These are phyloP conservation scores for Polyplosphaeria fusca DNA, from an alignment of 495 filamentous ascomycete genomes.

Conservation along the genomic window DNA sequence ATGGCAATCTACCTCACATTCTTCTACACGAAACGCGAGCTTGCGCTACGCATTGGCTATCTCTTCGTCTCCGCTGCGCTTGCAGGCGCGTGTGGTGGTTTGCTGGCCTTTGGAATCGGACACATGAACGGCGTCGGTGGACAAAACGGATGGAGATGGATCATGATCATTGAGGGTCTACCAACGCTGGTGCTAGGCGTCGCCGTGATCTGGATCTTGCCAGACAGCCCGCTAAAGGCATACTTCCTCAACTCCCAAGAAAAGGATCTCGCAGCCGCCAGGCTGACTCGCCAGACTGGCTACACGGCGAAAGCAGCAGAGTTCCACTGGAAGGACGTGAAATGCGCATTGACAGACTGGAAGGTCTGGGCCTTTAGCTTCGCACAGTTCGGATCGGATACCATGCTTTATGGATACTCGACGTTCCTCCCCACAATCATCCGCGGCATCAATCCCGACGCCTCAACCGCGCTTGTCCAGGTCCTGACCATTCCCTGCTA, in stretches of 20 bases:
- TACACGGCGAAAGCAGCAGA: conserved; percentile 59
- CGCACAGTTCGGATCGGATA: conserved; percentile 66
- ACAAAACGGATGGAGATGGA: conserved; percentile 62
- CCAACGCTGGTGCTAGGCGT: conserved; percentile 64
- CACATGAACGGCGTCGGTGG: conserved; percentile 65
- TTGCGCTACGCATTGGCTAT: conserved; percentile 71
- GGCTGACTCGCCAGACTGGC: conserved; percentile 47
- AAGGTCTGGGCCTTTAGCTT: conserved; percentile 63
- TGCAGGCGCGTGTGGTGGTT: conserved; percentile 71
- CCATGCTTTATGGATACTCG: conserved; percentile 73
- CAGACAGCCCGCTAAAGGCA: conserved; percentile 56
- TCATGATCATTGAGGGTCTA: conserved; percentile 70
- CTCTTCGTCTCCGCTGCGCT: conserved; percentile 74
- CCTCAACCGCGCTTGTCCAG: conserved; percentile 62
- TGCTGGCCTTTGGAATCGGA: conserved; percentile 71
- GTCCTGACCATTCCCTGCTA: conserved; percentile 79
- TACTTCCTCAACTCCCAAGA: conserved; percentile 38
- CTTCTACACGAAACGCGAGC: conserved; percentile 71
- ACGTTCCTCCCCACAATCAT: conserved; percentile 81
- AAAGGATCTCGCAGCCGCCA: conserved; percentile 23
- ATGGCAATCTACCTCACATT: conserved; percentile 58
- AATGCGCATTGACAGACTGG: conserved; percentile 57
- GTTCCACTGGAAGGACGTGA: conserved; percentile 57
- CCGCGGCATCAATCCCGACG: conserved; percentile 56
- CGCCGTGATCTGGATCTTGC: conserved; percentile 58